Conservation (phyloP, 1,284 basidiomycete species). For the Ustilago esculenta region DNA sequence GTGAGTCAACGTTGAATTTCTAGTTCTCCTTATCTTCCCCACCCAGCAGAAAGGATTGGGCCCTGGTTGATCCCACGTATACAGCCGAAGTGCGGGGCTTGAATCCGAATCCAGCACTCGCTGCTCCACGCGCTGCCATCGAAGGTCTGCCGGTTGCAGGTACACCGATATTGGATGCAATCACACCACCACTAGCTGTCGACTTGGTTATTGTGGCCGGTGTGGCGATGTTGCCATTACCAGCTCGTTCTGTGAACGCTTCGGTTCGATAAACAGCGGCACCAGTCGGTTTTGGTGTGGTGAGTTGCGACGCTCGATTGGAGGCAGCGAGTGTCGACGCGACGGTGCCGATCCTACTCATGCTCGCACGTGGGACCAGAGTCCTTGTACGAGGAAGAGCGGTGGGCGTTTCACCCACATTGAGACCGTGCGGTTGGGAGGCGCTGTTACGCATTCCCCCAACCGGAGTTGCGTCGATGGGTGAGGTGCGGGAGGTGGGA, state of each 20-base stretch:
- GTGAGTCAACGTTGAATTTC: not conserved
- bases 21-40: constrained; percentile 32
- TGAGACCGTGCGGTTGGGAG: constrained; percentile 33
- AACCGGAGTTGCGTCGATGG: constrained; percentile 9
- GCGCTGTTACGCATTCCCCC: constrained; percentile 33
- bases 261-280: not conserved
- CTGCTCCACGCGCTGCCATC: not conserved
- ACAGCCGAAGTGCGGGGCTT: constrained; percentile 33
- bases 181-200: too few species aligned
- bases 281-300: not conserved
- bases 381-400: constrained; percentile 6
- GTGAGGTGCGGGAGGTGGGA: constrained; percentile 4
- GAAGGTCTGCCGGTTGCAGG: constrained; percentile 3
- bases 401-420: constrained; percentile 7
- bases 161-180: constrained; percentile 5
- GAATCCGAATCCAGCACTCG: constrained; percentile 26
- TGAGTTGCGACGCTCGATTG: not conserved
- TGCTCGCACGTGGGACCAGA: constrained; percentile 29
- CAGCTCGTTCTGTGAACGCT: not conserved
- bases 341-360: constrained; percentile 17
- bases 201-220: too few species aligned
- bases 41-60: not conserved
- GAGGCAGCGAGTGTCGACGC: not conserved
- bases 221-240: not conserved
- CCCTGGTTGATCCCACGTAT: constrained; percentile 5